Base-by-base conservation (phyloP, 2,329 filamentous ascomycete genomes). In the Diaporthe aspalathi region DNA sequence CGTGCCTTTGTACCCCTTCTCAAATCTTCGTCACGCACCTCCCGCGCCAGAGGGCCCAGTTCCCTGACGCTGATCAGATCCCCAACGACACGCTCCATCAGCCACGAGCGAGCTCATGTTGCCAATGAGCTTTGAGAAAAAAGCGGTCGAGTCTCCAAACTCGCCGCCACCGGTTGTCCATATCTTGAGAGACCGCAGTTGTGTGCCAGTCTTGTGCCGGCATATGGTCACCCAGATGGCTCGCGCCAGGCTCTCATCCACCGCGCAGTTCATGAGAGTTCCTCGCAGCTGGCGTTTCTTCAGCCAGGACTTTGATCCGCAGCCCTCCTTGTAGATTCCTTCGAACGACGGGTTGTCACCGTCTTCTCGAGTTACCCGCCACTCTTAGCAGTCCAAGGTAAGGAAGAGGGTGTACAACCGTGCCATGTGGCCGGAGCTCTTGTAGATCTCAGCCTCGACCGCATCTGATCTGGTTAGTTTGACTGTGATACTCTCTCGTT, bases 81-180 rank as follows among this genome's bases (percentile, higher is more conserved):
- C 5, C 43, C 12, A n/a, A 66, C 60, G 17, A 29, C 53, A n/a
- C 66, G 40, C 40, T 66, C 50, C 4, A 72, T 57, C 17, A 72
- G 35, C 70, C 66, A 72, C 20, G 66, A 68, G 22, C 56, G 65
- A 29, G n/a, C 66, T 69, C 27, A 71, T 56, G 24, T 65, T 38
- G 5, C n/a, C 11, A 45, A 50, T 12, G 3, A 68, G 16, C 0
- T n/a, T 50, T 32, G 32, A 8, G 8, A 32, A 32, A 32, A 5
- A 8, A 8, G 32, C 5, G 5, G 5, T 32, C 32, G 22, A 1
- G 5, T 32, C 22, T 5, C 50, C 66, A 3, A 7, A 66, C 6
- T 35, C 1, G 6, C 49, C 56, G 47, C 70, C 70, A 11, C 32
- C 40, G 1, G 65, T 65, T 12, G 70, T 71, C 35, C 53, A 68